Percentiles rank a stretch among this genome's conserved stretches.
These are phyloP conservation scores for Solanum lignicaule DNA, from an alignment of 257 asterid genomes.

Conservation along the genomic window DNA sequence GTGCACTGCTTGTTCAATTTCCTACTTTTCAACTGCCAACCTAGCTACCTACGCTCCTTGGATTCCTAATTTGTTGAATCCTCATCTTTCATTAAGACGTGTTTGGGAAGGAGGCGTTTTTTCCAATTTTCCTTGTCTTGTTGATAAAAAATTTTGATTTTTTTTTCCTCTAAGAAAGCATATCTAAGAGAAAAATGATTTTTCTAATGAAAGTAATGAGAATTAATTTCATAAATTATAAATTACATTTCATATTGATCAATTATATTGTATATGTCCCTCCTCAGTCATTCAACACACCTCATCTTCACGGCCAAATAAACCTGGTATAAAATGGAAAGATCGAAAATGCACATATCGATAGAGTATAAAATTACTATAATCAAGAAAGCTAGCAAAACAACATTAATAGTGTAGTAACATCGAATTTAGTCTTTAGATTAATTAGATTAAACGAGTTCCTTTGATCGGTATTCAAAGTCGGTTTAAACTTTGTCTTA, in stretches of 20 bases:
- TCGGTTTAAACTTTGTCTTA: background rate
- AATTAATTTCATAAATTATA: background rate
- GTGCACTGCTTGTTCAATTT: background rate
- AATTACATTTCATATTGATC: background rate
- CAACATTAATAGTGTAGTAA: background rate
- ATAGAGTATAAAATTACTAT: background rate
- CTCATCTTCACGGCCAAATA: background rate
- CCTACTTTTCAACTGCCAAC: background rate
- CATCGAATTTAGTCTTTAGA: background rate
- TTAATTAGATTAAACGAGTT: background rate
- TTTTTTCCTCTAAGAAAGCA: background rate
- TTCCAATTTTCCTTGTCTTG: background rate
- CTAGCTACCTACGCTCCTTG: background rate
- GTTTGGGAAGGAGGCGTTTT: background rate
- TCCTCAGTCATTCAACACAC: accelerated
- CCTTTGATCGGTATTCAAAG: background rate
- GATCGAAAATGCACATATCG: background rate
- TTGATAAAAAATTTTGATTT: no score
- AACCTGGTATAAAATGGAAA: background rate
- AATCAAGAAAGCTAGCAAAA: background rate
- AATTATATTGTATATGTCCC: background rate
- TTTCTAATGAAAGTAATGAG: accelerated
- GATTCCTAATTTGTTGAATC: background rate
- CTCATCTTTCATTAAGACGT: background rate
- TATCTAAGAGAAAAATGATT: background rate